Conservation (phyloP, 371 early-diverging fungal genomes). For the Zychaea mexicana region DNA sequence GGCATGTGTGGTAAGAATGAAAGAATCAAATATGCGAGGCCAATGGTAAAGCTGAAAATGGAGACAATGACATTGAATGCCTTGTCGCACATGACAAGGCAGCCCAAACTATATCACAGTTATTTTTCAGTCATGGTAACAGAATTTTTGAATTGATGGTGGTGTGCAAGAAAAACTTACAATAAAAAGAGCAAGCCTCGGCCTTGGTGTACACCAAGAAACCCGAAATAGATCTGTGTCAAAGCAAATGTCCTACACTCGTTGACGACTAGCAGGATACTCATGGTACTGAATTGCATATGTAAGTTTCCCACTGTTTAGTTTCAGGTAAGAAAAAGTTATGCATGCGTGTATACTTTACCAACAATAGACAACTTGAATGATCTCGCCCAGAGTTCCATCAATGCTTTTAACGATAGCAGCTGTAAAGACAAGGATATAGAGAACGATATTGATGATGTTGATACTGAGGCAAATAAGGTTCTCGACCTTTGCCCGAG, state of each 20-base stretch:
- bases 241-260: constrained; percentile 29
- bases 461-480: constrained; percentile 30
- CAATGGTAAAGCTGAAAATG: constrained; percentile 36
- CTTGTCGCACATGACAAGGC: constrained; percentile 34
- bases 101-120: constrained; percentile 30
- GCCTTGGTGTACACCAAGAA: constrained; percentile 35
- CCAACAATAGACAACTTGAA: constrained; percentile 43
- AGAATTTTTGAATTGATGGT: not conserved
- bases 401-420: constrained; percentile 36
- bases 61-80: constrained; percentile 40
- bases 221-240: constrained; percentile 36
- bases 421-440: constrained; percentile 32
- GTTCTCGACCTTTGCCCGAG: constrained; percentile 41
- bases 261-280: constrained; percentile 28
- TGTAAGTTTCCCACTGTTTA: too few relatives aligned
- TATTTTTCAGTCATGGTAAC: too few relatives aligned
- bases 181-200: constrained; percentile 38
- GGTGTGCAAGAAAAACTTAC: constrained; percentile 19
- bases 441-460: constrained; percentile 25
- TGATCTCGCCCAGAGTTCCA: constrained; percentile 36
- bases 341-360: constrained; percentile 20
- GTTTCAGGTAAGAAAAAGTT: too few relatives aligned
- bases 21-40: constrained; percentile 33
- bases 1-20: constrained; percentile 31
- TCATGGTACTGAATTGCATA: constrained; percentile 15